Base-by-base conservation (phyloP, 805 yeast species). In the Dipodascus geniculatus region DNA sequence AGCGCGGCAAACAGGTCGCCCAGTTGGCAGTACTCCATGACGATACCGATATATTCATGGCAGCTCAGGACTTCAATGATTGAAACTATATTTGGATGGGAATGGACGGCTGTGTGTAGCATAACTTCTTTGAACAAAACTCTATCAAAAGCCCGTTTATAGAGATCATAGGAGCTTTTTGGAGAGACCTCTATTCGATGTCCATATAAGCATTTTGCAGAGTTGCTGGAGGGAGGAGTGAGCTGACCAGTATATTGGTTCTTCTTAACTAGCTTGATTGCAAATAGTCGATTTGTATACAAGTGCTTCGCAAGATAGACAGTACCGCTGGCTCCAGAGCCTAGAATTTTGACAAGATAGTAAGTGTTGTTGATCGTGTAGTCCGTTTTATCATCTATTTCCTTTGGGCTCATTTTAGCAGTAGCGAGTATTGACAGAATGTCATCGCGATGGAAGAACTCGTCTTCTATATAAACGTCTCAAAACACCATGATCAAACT, bases 291-390 rank as follows among this genome's bases (percentile, higher is more conserved):
- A 17, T 76, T 74, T 0, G 83, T 75, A 48, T 60, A 62, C 20
- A 74, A 58, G 63, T 87, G 84, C 55, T 75, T 67, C 2, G 87
- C 89, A 17, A 79, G 73, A 70, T 84, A 87, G 4, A 88, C 91
- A 31, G 84, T 73, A 2, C 95, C 95, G 62, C 83, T 88, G 22
- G 95, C 89, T 23, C 96, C 96, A 0, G 91, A 78, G 4, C 96
- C 96, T 9, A 84, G 76, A 42, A 59, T 79, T 42, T 54, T 57
- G 50, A 58, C 56, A 35, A 65, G 56, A 31, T 53, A 53, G 50
- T 56, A 24, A 22, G 55, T 48, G 53, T 48, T 49, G 49, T 52
- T 48, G 35, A 56, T 49, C 8, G 44, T 38, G 19, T 38, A 38
- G 44, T n/a, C 20, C 44, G 44, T n/a, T 38, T 38, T 38, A 17